Base-by-base conservation (phyloP, 768 basidiomycete species). In the Trametes elegans region DNA sequence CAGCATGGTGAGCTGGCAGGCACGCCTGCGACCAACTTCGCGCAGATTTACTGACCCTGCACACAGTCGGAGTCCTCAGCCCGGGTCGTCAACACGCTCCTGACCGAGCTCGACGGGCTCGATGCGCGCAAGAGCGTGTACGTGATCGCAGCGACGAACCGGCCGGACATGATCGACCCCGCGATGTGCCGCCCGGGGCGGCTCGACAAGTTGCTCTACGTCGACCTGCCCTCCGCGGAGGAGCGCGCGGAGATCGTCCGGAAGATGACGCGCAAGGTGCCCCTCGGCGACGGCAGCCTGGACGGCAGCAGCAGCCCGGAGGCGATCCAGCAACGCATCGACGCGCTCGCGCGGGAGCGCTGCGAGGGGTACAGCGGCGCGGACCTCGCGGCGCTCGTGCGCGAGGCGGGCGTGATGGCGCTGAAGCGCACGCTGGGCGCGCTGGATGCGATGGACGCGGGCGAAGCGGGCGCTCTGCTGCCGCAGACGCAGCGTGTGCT, bases 171-270 rank as follows among this genome's bases (percentile, higher is more conserved):
- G 86, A 94, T 97, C 56, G 94, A 98, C 66, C 95, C 94, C 0
- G 94, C 95, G 7, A 95, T 96, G 93, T 91, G 93, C 49, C 88
- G 94, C n/a, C 95, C 95, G 0, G 94, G 95, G 0, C 82, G 95
- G 9, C 80, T 98, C 10, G 95, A 97, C 74, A 97, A 97, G 69
- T 79, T 96, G 5, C 78, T 97, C 38, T 98, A 94, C 64, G 93
- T 97, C 63, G 94, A 96, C 70, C 77, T 96, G 0, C 95, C 94
- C 19, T 73, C 77, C 0, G 59, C 84, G 0, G 66, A 72, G 26
- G 95, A 95, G 69, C 84, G 93, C 19, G 81, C 78, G 6, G 94
- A 97, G 68, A 96, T 98, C 57, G 68, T 94, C 42, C 78, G 83
- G 39, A 94, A 92, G 5, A 76, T 95, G 64, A 76, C 79, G 31